Evolutionary conservation across 176 grass and related monocot genomes (phyloP).

Genomic region (Aegilops sharonensis): DNA sequence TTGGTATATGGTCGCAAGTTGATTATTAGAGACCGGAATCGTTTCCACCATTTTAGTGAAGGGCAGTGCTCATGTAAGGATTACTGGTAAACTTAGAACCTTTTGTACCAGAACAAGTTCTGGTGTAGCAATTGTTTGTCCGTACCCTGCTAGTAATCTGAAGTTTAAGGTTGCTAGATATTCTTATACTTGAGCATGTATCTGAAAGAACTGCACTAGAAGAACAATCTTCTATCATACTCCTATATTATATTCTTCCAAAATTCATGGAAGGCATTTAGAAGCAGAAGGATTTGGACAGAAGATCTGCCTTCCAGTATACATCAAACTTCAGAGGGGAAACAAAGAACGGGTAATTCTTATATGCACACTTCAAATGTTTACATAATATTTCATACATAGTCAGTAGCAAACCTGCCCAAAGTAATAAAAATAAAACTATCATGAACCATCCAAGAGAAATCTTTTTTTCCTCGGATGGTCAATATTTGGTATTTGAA

Average conservation of each 20-base stretch:
- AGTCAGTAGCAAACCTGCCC: background rate
- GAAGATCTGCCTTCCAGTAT: constrained; percentile 17
- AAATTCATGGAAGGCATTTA: background rate
- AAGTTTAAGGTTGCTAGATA: constrained; percentile 8
- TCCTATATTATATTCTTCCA: background rate
- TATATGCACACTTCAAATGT: constrained; percentile 30
- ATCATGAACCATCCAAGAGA: constrained; percentile 6
- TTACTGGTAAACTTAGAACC: constrained; percentile 55
- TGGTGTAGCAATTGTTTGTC: background rate
- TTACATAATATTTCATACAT: constrained; percentile 23
- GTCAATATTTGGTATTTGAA: background rate
- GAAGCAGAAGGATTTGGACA: background rate
- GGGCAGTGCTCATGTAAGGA: constrained; percentile 70
- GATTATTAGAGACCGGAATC: constrained; percentile 62
- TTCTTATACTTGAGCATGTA: constrained; percentile 15
- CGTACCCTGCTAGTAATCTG: background rate
- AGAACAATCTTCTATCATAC: background rate
- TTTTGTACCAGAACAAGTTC: background rate
- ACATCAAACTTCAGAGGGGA: constrained; percentile 13
- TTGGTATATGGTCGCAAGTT: constrained; percentile 52
- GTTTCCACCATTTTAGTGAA: constrained; percentile 66
- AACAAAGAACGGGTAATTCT: constrained; percentile 25
- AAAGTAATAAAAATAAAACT: constrained; percentile 5
- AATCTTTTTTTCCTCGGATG: background rate
- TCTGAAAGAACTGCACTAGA: background rate